Conservation (phyloP, 2,329 filamentous ascomycete species). For the Claviceps humidiphila region DNA sequence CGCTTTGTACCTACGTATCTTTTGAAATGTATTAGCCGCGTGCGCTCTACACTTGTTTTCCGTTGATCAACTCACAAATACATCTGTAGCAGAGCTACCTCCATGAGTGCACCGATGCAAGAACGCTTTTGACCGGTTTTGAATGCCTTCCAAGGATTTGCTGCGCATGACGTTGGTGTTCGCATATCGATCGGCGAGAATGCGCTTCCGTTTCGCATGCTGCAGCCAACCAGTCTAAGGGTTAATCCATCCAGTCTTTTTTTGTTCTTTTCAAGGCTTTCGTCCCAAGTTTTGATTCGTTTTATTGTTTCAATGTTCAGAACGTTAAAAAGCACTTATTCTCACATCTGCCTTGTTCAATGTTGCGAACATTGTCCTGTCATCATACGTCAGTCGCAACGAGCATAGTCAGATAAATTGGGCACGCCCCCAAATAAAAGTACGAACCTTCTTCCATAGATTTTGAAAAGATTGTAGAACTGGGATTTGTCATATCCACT, state of each 20-base stretch:
- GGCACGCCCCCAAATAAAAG: neutral
- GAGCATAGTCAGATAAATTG: neutral
- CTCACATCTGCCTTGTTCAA: slow-evolving; percentile 38
- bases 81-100: slow-evolving; percentile 23
- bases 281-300: neutral
- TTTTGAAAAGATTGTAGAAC: slow-evolving; percentile 48
- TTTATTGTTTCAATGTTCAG: too few species aligned
- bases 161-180: slow-evolving; percentile 52
- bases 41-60: neutral
- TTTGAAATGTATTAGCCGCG: neutral
- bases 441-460: slow-evolving; percentile 40
- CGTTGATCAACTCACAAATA: slow-evolving; percentile 39
- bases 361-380: slow-evolving; percentile 47
- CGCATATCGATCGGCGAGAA: slow-evolving; percentile 54
- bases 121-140: slow-evolving; percentile 42
- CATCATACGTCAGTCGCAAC: neutral
- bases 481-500: slow-evolving; percentile 53
- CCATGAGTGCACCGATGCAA: slow-evolving; percentile 36
- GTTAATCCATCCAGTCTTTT: neutral
- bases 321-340: slow-evolving; percentile 8
- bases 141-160: slow-evolving; percentile 41
- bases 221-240: slow-evolving; percentile 14
- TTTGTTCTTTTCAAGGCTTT: neutral
- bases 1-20: slow-evolving; percentile 4
- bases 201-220: slow-evolving; percentile 50